Conservation (phyloP, 768 basidiomycete genomes). For the Termitomyces sp. region DNA sequence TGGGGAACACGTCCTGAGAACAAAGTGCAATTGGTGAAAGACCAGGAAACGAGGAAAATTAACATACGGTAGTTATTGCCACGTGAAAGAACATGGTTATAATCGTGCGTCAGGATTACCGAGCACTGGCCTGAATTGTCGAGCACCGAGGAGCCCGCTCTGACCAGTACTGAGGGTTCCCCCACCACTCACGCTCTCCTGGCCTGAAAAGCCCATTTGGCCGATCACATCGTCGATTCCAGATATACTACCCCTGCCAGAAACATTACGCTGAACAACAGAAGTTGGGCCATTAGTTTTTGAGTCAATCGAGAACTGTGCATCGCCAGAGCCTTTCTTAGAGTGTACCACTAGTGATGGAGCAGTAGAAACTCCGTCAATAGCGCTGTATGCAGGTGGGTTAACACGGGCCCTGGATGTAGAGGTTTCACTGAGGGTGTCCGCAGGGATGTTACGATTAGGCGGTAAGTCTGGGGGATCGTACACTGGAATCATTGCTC, state of each 20-base stretch:
- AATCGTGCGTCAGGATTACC: slow-evolving; percentile 6
- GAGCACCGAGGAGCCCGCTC: slow-evolving; percentile 7
- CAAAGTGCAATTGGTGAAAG: background rate
- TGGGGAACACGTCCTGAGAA: background rate
- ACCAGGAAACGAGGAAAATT: background rate
- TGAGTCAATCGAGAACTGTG: slow-evolving; percentile 23
- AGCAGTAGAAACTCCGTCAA: slow-evolving; percentile 14
- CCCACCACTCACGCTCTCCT: slow-evolving; percentile 9
- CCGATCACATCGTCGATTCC: slow-evolving; percentile 18
- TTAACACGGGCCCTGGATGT: slow-evolving; percentile 19
- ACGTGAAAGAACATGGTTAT: background rate
- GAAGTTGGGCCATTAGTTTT: slow-evolving; percentile 6
- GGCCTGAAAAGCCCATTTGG: slow-evolving; percentile 14
- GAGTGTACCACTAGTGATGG: slow-evolving; percentile 9
- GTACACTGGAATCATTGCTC: slow-evolving; percentile 21
- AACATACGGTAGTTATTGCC: background rate
- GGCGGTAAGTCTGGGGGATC: slow-evolving; percentile 26
- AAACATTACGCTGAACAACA: slow-evolving; percentile 3
- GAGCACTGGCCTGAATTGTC: slow-evolving; percentile 5
- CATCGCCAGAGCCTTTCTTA: slow-evolving; percentile 27
- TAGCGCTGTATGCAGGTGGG: slow-evolving; percentile 33
- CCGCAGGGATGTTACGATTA: slow-evolving; percentile 8
- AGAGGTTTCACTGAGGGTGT: slow-evolving; percentile 4
- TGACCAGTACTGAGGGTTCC: slow-evolving; percentile 18
- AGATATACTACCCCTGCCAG: slow-evolving; percentile 13